A percentile compares a stretch with the other conserved stretches of the same genome.
These are phyloP conservation scores for Penicillium coffeae DNA, from an alignment of 495 filamentous ascomycete species.

Conservation along the genomic window DNA sequence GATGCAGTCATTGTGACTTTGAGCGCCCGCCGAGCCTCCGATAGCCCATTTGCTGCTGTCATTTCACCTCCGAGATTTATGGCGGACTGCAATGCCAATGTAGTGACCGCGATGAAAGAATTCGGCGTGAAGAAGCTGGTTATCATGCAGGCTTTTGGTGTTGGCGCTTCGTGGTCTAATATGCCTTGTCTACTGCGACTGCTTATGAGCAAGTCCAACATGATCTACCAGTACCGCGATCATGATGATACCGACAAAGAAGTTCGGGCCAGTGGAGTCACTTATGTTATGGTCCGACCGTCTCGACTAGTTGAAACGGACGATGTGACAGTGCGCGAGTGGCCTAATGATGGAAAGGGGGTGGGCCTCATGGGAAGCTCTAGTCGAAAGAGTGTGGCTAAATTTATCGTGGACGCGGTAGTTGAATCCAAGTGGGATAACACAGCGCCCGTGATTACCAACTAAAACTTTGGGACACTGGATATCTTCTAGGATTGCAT, in stretches of 20 bases:
- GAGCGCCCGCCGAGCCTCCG: constrained; percentile 38
- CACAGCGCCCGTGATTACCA: constrained; percentile 25
- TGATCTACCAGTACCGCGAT: constrained; percentile 43
- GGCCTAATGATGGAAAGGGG: constrained; percentile 26
- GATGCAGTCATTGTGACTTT: constrained; percentile 43
- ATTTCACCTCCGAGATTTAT: constrained; percentile 42
- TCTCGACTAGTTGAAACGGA: constrained; percentile 30
- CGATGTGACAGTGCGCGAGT: constrained; percentile 16
- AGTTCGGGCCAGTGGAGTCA: constrained; percentile 34
- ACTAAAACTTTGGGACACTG: constrained; percentile 4
- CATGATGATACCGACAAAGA: constrained; percentile 39
- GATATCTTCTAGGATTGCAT: neutral
- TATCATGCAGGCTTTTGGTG: constrained; percentile 43
- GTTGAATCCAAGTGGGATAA: constrained; percentile 19
- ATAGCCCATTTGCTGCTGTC: constrained; percentile 42
- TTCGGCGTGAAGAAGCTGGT: constrained; percentile 36
- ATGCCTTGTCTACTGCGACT: constrained; percentile 36
- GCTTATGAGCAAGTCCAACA: constrained; percentile 43
- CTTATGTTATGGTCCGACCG: constrained; percentile 42
- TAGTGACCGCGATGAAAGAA: constrained; percentile 37
- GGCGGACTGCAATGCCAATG: constrained; percentile 42
- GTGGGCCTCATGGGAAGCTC: constrained; percentile 23
- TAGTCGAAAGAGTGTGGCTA: constrained; percentile 25
- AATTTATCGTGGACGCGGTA: constrained; percentile 21
- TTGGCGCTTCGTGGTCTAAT: constrained; percentile 43